Evolutionary conservation across 805 yeast genomes (phyloP).

Genomic region (Lachancea meyersii): DNA sequence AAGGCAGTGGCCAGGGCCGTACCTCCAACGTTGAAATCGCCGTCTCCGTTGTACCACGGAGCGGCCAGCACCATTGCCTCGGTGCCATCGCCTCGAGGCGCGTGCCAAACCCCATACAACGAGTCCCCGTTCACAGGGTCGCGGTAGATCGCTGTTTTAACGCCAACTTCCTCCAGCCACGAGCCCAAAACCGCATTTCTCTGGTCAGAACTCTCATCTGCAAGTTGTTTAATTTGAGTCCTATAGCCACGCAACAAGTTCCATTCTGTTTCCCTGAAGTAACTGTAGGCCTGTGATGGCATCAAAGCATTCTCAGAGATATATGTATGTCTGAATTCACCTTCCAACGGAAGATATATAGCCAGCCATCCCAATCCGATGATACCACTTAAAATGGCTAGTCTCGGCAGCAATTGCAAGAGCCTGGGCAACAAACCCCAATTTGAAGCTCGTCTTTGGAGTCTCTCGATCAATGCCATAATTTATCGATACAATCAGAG

Average conservation of each 20-base stretch:
- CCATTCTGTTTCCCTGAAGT: conserved; percentile 94
- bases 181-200: conserved; percentile 43
- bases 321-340: conserved; percentile 76
- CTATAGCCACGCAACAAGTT: conserved; percentile 81
- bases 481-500: not conserved
- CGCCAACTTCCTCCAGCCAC: conserved; percentile 71
- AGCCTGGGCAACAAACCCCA: conserved; percentile 44
- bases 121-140: conserved; percentile 40
- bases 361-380: conserved; percentile 54
- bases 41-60: conserved; percentile 74
- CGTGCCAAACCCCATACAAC: conserved; percentile 78
- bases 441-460: conserved; percentile 40
- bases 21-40: conserved; percentile 70
- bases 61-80: conserved; percentile 89
- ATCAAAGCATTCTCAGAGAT: conserved; percentile 92
- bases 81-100: conserved; percentile 93
- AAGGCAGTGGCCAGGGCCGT: conserved; percentile 64
- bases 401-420: conserved; percentile 37
- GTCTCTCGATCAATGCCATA: conserved; percentile 42
- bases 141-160: conserved; percentile 48
- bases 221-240: conserved; percentile 35
- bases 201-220: conserved; percentile 17
- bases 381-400: conserved; percentile 39
- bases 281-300: conserved; percentile 93
- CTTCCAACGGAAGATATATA: conserved; percentile 62